These are phyloP conservation scores for Trametes versicolor DNA, from an alignment of 1,284 basidiomycete genomes.

Conservation along the genomic window DNA sequence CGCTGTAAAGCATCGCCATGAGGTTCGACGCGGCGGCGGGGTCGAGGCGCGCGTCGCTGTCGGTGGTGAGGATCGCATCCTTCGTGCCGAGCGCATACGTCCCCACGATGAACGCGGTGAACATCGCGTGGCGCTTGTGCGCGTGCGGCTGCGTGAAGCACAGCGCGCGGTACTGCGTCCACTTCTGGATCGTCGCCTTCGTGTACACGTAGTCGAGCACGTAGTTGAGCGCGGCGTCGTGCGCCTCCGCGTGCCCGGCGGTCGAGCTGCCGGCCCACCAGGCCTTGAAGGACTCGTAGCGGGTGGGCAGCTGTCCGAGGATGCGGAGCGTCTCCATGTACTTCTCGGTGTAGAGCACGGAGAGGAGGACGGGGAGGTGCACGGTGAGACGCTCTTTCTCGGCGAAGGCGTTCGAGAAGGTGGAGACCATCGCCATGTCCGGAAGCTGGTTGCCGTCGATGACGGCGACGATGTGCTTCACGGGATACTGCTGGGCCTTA, in stretches of 20 bases:
- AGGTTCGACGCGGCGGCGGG: conserved; percentile 32
- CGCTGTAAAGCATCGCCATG: conserved; percentile 35
- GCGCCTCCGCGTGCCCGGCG: conserved; percentile 29
- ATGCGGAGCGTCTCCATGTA: conserved; percentile 29
- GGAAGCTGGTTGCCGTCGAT: conserved; percentile 35
- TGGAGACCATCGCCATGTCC: conserved; percentile 30
- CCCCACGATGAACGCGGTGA: conserved; percentile 37
- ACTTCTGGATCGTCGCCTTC: conserved; percentile 26
- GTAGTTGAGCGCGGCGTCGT: conserved; percentile 33
- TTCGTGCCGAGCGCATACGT: conserved; percentile 37
- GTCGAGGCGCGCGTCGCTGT: conserved; percentile 38
- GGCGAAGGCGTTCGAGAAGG: conserved; percentile 33
- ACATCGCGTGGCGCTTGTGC: conserved; percentile 40
- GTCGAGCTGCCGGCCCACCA: conserved; percentile 26
- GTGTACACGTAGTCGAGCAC: conserved; percentile 32
- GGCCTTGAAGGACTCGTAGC: conserved; percentile 31
- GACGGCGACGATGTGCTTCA: conserved; percentile 36
- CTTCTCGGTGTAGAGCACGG: conserved; percentile 35
- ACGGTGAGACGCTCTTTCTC: conserved; percentile 33
- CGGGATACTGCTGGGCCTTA: conserved; percentile 33
- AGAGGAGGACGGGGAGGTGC: conserved; percentile 34
- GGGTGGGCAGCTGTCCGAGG: conserved; percentile 20
- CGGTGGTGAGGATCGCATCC: conserved; percentile 38
- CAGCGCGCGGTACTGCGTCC: conserved; percentile 35
- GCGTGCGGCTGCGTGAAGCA: conserved; percentile 41